Evolutionary conservation across 2,329 filamentous ascomycete species (phyloP).

Genomic region (Botrytis medusae): DNA sequence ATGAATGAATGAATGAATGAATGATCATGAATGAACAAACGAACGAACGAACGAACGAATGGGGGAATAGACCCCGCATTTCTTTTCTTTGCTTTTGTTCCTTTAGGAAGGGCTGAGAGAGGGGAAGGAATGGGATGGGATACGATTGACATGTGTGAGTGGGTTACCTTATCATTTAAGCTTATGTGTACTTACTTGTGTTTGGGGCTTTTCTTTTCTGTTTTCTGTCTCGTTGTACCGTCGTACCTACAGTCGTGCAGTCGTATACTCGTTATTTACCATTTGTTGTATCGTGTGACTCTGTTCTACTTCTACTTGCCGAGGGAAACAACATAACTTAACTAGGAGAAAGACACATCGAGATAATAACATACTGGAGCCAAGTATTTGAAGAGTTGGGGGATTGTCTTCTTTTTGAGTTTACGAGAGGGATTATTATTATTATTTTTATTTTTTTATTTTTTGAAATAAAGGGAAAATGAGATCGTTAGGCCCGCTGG

Average conservation of each 20-base stretch:
- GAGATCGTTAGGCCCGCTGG: not conserved
- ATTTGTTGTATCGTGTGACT: not conserved
- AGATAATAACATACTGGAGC: too few relatives aligned
- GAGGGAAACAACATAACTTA: too few relatives aligned
- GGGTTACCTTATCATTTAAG: not conserved
- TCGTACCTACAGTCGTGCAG: too few relatives aligned
- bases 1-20: too few relatives aligned
- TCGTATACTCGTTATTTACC: not conserved
- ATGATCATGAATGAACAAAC: too few relatives aligned
- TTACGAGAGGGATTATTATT: fast-evolving
- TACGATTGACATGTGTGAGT: not conserved
- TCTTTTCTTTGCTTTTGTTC: not conserved
- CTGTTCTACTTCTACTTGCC: not conserved
- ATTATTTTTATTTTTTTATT: not conserved
- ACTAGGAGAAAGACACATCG: too few relatives aligned
- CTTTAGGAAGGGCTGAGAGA: not conserved
- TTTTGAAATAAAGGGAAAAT: not conserved
- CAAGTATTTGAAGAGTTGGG: not conserved
- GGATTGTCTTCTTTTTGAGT: not conserved
- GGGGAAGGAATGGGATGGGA: too few relatives aligned
- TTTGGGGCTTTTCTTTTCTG: too few relatives aligned
- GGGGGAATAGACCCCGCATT: not conserved
- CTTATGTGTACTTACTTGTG: not conserved
- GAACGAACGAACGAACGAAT: too few relatives aligned
- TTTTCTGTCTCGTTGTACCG: not conserved